A percentile compares a stretch with the other conserved stretches of the same genome.
Evolutionary conservation across 495 filamentous ascomycete genomes (phyloP).

Genomic region (Penicillium angulare): DNA sequence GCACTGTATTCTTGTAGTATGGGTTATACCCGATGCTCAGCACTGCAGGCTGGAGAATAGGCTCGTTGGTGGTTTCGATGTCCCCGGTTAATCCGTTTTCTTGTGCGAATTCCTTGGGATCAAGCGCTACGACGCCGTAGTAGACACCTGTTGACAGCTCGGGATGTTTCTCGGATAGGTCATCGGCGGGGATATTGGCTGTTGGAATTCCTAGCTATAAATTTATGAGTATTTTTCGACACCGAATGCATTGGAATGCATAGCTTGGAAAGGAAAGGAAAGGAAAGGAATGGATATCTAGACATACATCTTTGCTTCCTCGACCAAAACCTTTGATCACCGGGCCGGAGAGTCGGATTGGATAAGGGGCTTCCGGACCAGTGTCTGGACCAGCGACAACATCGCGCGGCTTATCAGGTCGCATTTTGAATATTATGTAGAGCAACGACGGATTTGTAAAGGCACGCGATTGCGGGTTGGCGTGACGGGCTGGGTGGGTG

Average conservation of each 20-base stretch:
- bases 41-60: constrained; percentile 76
- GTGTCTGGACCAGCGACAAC: constrained; percentile 63
- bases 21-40: constrained; percentile 96
- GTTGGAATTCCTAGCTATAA: constrained; percentile 86
- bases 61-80: constrained; percentile 11
- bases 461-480: not conserved
- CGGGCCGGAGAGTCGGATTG: constrained; percentile 73
- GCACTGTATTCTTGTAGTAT: constrained; percentile 82
- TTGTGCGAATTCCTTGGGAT: constrained; percentile 31
- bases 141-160: constrained; percentile 79
- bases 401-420: constrained; percentile 51
- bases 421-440: constrained; percentile 25
- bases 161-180: constrained; percentile 64
- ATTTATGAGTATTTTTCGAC: constrained; percentile 2
- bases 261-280: no score
- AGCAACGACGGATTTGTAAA: not conserved
- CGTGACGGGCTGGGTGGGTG: not conserved
- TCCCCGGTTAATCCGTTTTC: constrained; percentile 9
- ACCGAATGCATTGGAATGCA: no score
- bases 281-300: no score
- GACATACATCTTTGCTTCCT: constrained; percentile 84
- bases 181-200: constrained; percentile 88
- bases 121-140: constrained; percentile 79
- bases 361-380: constrained; percentile 76
- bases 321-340: constrained; percentile 94